A percentile compares a stretch with the other conserved stretches of the same genome.
These are phyloP conservation scores for Podaxis rugospora DNA, from an alignment of 768 basidiomycete genomes.

Conservation along the genomic window DNA sequence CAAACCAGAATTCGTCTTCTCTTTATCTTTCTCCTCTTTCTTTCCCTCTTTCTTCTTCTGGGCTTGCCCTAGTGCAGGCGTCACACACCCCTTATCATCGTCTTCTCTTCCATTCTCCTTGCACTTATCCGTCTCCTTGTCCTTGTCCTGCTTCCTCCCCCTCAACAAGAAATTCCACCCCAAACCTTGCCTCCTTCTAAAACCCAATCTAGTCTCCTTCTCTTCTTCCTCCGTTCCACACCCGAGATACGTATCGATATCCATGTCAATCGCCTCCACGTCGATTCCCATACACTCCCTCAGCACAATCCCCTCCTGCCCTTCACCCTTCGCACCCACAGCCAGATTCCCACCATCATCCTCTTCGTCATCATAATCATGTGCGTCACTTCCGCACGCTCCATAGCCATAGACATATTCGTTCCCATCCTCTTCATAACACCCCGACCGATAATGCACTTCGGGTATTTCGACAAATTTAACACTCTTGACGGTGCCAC, in stretches of 20 bases:
- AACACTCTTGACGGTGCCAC: constrained; percentile 48
- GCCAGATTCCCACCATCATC: neutral
- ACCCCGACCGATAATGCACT: constrained; percentile 38
- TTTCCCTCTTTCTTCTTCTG: constrained; percentile 21
- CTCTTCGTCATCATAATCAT: neutral
- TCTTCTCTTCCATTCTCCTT: constrained; percentile 8
- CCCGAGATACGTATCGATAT: constrained; percentile 15
- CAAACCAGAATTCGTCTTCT: neutral
- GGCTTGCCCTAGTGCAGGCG: constrained; percentile 11
- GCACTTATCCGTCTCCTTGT: neutral
- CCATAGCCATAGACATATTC: constrained; percentile 3
- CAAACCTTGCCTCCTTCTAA: constrained; percentile 1
- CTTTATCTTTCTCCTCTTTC: constrained; percentile 17
- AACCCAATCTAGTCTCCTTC: neutral
- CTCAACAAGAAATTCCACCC: constrained; percentile 8
- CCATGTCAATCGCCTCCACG: constrained; percentile 35
- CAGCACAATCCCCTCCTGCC: constrained; percentile 10
- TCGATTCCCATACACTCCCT: constrained; percentile 26
- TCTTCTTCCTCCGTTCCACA: neutral
- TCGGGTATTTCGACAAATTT: constrained; percentile 69
- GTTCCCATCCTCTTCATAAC: constrained; percentile 12
- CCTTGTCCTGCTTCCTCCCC: constrained; percentile 2
- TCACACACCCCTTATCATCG: constrained; percentile 14
- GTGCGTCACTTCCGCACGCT: neutral
- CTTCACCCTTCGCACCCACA: constrained; percentile 10